Base-by-base conservation (phyloP, 768 basidiomycete species). In the Boletus rubropictus region DNA sequence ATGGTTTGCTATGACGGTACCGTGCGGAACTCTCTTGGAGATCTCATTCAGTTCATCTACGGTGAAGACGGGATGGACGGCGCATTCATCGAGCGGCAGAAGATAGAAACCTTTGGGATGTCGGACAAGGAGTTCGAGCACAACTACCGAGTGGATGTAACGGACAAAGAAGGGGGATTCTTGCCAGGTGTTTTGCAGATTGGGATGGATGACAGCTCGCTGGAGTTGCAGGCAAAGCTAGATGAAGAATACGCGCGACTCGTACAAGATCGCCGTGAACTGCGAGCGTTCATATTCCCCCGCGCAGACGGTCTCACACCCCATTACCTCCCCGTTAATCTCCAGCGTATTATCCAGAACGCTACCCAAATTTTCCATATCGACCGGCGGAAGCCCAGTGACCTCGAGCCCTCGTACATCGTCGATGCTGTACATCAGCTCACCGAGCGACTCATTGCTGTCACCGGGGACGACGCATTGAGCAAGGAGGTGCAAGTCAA, bases 1-100 rank as follows among this genome's bases (percentile, higher is more conserved):
- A 89, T 86, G 81, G 94, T 98, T 32, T 88, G 88, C 66, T 99
- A 98, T 61, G 96, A 99, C 52, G 94, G 95, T 22, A 98, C 96
- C 0, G 95, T 98, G 20, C 82, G 96, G 44, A 99, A 99, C 62
- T 98, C 96, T 3, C 77, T 95, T 3, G 95, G 95, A 12, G 94
- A 98, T 67, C 80, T 99, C 31, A 78, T 99, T 22, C 94, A 98
- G 62, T 97, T 97, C 66, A 76, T 91, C 20, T 99, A 99, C 54
- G 96, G 96, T 25, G 96, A 99, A 64, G 96, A 99, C 60, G 96
- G 96, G 35, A 97, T 98, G 89, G 96, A 99, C 61, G 96, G 90
- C 49, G 91, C 92, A 0, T 94, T 84, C 67, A 96, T 99, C 64
- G 96, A 99, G 72, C 87, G 86, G 53, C 96, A 99, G 69, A 85